A percentile compares a stretch with the other conserved stretches of the same genome.
These are phyloP conservation scores for Backusella parvicylindrica DNA, from an alignment of 192 early-diverging fungal species.

Conservation along the genomic window DNA sequence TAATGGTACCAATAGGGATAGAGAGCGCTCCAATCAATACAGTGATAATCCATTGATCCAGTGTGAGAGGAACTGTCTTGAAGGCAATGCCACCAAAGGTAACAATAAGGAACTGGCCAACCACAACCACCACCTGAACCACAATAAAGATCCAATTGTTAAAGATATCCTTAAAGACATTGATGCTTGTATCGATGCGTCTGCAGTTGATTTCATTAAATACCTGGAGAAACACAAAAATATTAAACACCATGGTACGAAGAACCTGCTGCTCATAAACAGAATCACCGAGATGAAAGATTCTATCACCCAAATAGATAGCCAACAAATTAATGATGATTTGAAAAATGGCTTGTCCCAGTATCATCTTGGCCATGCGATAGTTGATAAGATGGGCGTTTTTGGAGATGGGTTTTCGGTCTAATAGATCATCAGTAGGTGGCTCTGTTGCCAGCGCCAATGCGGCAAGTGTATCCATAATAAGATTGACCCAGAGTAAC, in stretches of 20 bases:
- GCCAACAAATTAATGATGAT: constrained; percentile 69
- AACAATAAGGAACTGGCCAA: constrained; percentile 81
- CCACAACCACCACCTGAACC: constrained; percentile 69
- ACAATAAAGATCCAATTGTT: constrained; percentile 76
- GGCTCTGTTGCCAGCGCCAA: constrained; percentile 87
- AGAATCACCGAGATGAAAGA: constrained; percentile 59
- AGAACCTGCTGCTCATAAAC: constrained; percentile 39
- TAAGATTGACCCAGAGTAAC: constrained; percentile 91
- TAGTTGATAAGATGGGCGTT: constrained; percentile 76
- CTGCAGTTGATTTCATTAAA: constrained; percentile 95
- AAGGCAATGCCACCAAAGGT: constrained; percentile 87
- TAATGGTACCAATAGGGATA: constrained; percentile 73
- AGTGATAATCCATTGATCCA: constrained; percentile 74
- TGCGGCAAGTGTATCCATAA: constrained; percentile 92
- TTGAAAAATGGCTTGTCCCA: constrained; percentile 88
- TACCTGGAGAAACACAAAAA: constrained; percentile 90
- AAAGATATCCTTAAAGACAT: constrained; percentile 85
- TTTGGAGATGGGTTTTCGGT: constrained; percentile 73
- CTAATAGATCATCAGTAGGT: constrained; percentile 78
- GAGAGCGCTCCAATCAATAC: constrained; percentile 76
- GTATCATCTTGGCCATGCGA: constrained; percentile 89
- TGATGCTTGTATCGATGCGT: constrained; percentile 71
- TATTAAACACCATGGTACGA: constrained; percentile 86
- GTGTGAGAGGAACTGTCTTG: constrained; percentile 66
- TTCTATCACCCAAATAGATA: constrained; percentile 46